Percentiles rank a stretch among this genome's conserved stretches.
Conservation (phyloP, 352 stramenopile species). For the Globisporangium takayamanum region DNA sequence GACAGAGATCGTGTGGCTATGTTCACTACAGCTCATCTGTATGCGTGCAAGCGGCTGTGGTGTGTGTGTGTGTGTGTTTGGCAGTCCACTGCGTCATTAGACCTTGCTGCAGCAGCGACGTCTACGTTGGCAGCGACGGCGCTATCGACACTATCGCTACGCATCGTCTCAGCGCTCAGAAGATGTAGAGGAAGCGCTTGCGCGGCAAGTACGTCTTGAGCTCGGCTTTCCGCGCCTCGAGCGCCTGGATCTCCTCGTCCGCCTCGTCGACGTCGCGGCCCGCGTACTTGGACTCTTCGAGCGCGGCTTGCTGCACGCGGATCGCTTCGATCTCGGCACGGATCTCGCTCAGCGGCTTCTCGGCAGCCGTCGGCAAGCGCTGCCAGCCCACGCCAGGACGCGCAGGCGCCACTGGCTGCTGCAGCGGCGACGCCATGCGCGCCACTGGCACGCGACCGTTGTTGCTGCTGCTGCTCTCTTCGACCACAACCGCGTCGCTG, state of each 20-base stretch:
- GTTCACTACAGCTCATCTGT: too few relatives aligned
- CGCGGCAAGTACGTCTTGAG: constrained; percentile 64
- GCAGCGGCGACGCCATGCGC: background rate
- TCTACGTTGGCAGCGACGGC: too few relatives aligned
- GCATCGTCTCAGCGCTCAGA: constrained; percentile 26
- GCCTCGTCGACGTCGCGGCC: constrained; percentile 75
- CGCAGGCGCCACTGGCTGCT: constrained; percentile 27
- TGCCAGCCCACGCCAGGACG: constrained; percentile 48
- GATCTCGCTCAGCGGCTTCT: constrained; percentile 24
- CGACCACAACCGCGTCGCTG: constrained; percentile 12
- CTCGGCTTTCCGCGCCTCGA: constrained; percentile 64
- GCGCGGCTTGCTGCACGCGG: constrained; percentile 41
- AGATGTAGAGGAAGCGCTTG: constrained; percentile 78
- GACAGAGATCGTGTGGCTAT: too few relatives aligned
- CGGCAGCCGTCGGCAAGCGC: constrained; percentile 21
- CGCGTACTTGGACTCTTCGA: constrained; percentile 69
- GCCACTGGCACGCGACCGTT: too few relatives aligned
- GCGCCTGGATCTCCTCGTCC: constrained; percentile 60
- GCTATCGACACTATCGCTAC: too few relatives aligned
- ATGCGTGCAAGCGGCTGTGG: too few relatives aligned
- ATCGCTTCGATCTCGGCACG: constrained; percentile 55
- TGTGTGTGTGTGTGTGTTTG: too few relatives aligned
- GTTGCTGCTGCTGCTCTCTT: constrained; percentile 9
- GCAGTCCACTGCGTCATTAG: too few relatives aligned
- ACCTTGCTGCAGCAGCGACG: too few relatives aligned